phyloP scores from a whole-genome alignment of 139 green algal species.

The Desmodesmus armatus region DNA sequence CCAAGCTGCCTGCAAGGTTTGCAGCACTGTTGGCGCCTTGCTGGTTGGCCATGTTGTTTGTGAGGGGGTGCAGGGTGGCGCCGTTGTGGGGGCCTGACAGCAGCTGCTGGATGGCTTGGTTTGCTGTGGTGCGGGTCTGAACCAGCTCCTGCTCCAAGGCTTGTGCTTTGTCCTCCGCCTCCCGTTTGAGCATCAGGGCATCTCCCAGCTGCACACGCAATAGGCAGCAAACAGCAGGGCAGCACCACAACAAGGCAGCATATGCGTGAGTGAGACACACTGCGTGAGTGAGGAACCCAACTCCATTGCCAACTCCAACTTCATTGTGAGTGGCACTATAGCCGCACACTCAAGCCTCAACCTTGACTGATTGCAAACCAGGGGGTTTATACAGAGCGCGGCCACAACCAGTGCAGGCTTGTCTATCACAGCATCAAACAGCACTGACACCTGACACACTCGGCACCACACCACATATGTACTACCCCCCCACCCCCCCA shows the following conservation, averaged over 20 bases:
- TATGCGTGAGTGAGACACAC: no score
- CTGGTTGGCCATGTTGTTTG: not conserved
- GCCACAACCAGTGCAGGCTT: no score
- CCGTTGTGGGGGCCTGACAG: not conserved
- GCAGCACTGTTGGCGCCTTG: not conserved
- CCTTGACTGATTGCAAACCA: no score
- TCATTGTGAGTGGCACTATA: no score
- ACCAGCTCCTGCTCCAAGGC: constrained; percentile 34
- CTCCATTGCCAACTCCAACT: no score
- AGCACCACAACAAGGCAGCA: constrained; percentile 5
- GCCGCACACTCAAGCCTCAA: no score
- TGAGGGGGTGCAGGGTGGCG: no score
- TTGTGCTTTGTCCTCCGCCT: constrained; percentile 9
- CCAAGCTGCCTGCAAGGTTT: not conserved
- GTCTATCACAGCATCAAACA: not conserved
- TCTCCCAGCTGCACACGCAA: constrained; percentile 9
- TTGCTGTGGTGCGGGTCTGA: constrained; percentile 32
- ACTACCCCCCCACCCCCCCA: no score
- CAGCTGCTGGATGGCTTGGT: constrained; percentile 15
- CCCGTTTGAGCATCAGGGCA: constrained; percentile 9
- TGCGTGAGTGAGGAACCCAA: no score
- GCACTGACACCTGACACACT: not conserved
- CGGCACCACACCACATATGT: no score
- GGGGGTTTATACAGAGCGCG: no score
- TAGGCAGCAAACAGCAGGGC: not conserved